Conservation (phyloP, 441 rosid species). For the Biscutella laevigata region DNA sequence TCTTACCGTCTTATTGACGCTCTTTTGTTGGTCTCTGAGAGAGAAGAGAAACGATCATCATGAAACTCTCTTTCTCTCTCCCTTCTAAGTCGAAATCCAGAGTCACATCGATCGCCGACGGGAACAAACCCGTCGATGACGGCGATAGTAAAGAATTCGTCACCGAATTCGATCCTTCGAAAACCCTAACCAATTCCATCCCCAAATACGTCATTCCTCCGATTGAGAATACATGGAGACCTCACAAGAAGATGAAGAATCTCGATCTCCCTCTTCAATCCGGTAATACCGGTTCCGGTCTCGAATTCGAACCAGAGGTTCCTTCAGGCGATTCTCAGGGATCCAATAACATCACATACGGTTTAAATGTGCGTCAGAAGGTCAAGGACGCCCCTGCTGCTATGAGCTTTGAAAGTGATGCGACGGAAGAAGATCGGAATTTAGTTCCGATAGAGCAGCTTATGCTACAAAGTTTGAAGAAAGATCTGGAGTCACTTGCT, state of each 20-base stretch:
- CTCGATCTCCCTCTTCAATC: constrained; percentile 44
- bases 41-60: constrained; percentile 12
- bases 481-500: constrained; percentile 41
- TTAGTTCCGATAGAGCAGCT: constrained; percentile 28
- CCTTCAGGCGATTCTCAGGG: constrained; percentile 22
- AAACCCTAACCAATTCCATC: constrained; percentile 30
- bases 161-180: constrained; percentile 61
- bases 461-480: constrained; percentile 34
- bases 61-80: constrained; percentile 69
- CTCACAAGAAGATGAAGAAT: constrained; percentile 68
- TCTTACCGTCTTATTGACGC: too few species aligned
- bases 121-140: constrained; percentile 19
- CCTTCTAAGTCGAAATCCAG: constrained; percentile 45
- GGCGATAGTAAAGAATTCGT: constrained; percentile 36
- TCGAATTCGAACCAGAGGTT: constrained; percentile 44
- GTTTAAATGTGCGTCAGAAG: constrained; percentile 50
- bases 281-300: constrained; percentile 26
- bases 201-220: constrained; percentile 54
- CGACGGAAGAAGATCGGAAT: neutral
- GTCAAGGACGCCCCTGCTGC: neutral
- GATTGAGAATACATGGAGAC: constrained; percentile 50
- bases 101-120: constrained; percentile 15
- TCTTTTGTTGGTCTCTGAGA: neutral
- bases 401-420: too few species aligned
- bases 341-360: constrained; percentile 34